Percentiles rank a stretch among this genome's conserved stretches.
Evolutionary conservation across 257 asterid species (phyloP).

Genomic region (Petunia axillaris): DNA sequence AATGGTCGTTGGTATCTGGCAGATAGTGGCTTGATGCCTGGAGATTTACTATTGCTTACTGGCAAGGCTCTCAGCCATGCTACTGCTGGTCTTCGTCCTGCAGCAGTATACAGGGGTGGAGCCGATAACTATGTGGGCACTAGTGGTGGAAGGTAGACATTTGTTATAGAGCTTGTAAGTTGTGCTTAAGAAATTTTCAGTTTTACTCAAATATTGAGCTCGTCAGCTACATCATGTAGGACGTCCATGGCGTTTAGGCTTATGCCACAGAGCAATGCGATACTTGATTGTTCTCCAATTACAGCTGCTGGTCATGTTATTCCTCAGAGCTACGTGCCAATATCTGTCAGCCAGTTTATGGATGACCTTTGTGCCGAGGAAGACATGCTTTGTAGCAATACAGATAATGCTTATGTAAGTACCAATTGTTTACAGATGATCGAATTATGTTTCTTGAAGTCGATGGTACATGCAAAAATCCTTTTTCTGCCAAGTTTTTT

Average conservation of each 20-base stretch:
- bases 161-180: conserved; percentile 25
- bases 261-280: conserved; percentile 93
- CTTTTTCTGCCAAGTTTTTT: neutral
- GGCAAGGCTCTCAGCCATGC: conserved; percentile 95
- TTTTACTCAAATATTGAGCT: conserved; percentile 21
- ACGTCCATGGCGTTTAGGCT: conserved; percentile 85
- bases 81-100: conserved; percentile 92
- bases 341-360: conserved; percentile 93
- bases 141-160: conserved; percentile 69
- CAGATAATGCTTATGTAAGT: conserved; percentile 72
- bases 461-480: conserved; percentile 6
- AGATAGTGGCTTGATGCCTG: conserved; percentile 71
- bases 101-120: conserved; percentile 63
- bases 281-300: conserved; percentile 82
- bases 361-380: conserved; percentile 91
- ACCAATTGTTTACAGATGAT: conserved; percentile 28
- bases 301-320: conserved; percentile 93
- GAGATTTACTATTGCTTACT: conserved; percentile 85
- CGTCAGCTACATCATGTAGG: conserved; percentile 54
- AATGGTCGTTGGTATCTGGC: conserved; percentile 98
- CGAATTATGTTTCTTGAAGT: conserved; percentile 21
- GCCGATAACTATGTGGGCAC: conserved; percentile 53
- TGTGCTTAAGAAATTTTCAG: conserved; percentile 30
- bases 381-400: conserved; percentile 57
- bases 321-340: conserved; percentile 82